phyloP scores from a whole-genome alignment of 768 basidiomycete genomes.

The Daedaleopsis nitida region DNA sequence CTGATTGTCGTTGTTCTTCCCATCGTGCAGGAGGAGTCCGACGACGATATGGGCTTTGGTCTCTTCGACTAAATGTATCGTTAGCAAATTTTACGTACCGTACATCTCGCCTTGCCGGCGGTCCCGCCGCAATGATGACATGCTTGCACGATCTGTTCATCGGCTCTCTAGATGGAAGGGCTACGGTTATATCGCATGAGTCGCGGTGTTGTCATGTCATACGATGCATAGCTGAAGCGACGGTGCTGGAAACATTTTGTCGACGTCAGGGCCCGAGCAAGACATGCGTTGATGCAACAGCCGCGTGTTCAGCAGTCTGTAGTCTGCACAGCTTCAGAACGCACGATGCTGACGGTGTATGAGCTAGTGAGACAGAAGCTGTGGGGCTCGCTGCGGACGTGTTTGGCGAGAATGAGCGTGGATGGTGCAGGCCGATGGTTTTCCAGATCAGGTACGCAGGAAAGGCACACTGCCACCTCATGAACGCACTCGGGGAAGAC shows the following conservation, averaged over 20 bases:
- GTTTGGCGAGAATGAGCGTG: too few relatives aligned
- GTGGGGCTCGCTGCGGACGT: too few relatives aligned
- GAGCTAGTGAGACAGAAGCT: too few relatives aligned
- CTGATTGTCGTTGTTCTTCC: background rate
- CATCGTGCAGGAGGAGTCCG: constrained; percentile 75
- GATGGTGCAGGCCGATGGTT: too few relatives aligned
- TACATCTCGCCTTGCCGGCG: constrained; percentile 6
- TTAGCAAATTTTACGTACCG: constrained; percentile 15
- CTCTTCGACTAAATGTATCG: constrained; percentile 79
- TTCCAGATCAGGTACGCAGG: background rate
- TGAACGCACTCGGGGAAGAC: background rate
- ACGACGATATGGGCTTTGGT: constrained; percentile 99
- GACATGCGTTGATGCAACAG: too few relatives aligned
- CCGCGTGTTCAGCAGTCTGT: too few relatives aligned
- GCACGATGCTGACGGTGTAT: too few relatives aligned
- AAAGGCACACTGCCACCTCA: constrained; percentile 1
- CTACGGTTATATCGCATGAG: background rate
- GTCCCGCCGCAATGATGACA: constrained; percentile 19
- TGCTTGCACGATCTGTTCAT: constrained; percentile 10
- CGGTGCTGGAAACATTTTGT: too few relatives aligned
- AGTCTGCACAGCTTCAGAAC: too few relatives aligned
- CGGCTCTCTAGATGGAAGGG: background rate
- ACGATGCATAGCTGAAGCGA: too few relatives aligned
- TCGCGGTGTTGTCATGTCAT: too few relatives aligned
- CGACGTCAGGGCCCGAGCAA: too few relatives aligned